phyloP scores from a whole-genome alignment of 2,329 filamentous ascomycete species.

The Scortechinia acanthostroma region DNA sequence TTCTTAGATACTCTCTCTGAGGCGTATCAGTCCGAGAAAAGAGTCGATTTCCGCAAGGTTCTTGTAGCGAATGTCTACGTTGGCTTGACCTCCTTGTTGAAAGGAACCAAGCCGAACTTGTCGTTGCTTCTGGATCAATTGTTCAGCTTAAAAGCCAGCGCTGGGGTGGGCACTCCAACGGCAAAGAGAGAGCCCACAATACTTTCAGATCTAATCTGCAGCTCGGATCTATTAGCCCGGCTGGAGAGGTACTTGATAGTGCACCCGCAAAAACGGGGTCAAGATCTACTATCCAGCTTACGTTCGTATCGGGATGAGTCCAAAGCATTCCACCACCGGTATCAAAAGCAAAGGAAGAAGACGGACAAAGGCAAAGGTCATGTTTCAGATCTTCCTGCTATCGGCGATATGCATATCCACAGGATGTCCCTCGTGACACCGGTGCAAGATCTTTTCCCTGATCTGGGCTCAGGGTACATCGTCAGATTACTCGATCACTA shows the following conservation, averaged over 20 bases:
- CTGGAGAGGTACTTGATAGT: slow-evolving; percentile 21
- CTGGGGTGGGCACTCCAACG: slow-evolving; percentile 53
- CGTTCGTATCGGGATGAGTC: slow-evolving; percentile 25
- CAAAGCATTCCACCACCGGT: slow-evolving; percentile 23
- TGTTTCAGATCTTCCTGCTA: slow-evolving; percentile 14
- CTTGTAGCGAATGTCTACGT: slow-evolving; percentile 72
- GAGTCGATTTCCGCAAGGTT: slow-evolving; percentile 55
- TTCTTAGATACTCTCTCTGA: slow-evolving; percentile 67
- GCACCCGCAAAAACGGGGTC: slow-evolving; percentile 25
- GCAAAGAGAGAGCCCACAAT: slow-evolving; percentile 27
- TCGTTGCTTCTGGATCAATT: slow-evolving; percentile 76
- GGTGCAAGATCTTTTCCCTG: slow-evolving; percentile 87
- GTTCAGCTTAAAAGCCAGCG: slow-evolving; percentile 69
- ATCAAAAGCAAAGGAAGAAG: slow-evolving; percentile 33
- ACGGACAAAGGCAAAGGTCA: slow-evolving; percentile 60
- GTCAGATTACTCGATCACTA: slow-evolving; percentile 75
- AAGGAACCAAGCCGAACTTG: slow-evolving; percentile 59
- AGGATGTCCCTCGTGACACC: slow-evolving; percentile 78
- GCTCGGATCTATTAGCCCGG: slow-evolving; percentile 11
- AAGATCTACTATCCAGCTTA: slow-evolving; percentile 26
- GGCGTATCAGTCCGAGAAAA: slow-evolving; percentile 42
- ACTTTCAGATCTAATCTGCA: neutral
- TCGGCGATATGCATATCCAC: slow-evolving; percentile 63
- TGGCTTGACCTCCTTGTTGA: slow-evolving; percentile 64
- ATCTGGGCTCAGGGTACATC: slow-evolving; percentile 77